Evolutionary conservation across 768 basidiomycete genomes (phyloP).

Genomic region (Epithele typhae): DNA sequence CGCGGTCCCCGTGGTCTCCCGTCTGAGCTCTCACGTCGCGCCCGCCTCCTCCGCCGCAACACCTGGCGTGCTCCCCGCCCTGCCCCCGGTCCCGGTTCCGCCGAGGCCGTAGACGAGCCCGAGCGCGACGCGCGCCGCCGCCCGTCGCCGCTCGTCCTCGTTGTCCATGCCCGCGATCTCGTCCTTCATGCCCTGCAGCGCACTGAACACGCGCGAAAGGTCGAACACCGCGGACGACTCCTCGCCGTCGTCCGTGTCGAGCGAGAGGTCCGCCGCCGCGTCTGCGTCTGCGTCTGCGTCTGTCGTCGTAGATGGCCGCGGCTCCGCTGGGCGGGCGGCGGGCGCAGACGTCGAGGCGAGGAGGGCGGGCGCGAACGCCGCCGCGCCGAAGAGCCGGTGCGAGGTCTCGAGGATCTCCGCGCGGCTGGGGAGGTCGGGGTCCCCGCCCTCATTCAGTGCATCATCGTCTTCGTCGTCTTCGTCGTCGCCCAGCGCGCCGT

Average conservation of each 20-base stretch:
- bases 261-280: conserved; percentile 3
- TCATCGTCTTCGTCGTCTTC: conserved; percentile 4
- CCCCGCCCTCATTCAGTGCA: no score
- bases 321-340: background rate
- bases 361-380: conserved; percentile 4
- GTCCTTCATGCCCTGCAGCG: conserved; percentile 65
- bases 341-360: background rate
- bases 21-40: no score
- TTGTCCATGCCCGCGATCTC: conserved; percentile 68
- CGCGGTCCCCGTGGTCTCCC: no score
- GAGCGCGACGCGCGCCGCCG: conserved; percentile 69
- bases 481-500: conserved; percentile 6
- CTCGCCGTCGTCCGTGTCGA: conserved; percentile 13
- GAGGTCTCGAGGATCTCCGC: conserved; percentile 29
- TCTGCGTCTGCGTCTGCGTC: no score
- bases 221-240: conserved; percentile 45
- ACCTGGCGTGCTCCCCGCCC: background rate
- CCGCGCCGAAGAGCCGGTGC: conserved; percentile 26
- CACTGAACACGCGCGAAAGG: conserved; percentile 54
- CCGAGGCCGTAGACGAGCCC: conserved; percentile 66
- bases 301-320: no score
- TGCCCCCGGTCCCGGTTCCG: conserved; percentile 19
- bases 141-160: conserved; percentile 57
- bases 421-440: conserved; percentile 23
- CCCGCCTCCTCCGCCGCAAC: no score